Conservation (phyloP, 441 rosid species). For the Adansonia grandidieri region DNA sequence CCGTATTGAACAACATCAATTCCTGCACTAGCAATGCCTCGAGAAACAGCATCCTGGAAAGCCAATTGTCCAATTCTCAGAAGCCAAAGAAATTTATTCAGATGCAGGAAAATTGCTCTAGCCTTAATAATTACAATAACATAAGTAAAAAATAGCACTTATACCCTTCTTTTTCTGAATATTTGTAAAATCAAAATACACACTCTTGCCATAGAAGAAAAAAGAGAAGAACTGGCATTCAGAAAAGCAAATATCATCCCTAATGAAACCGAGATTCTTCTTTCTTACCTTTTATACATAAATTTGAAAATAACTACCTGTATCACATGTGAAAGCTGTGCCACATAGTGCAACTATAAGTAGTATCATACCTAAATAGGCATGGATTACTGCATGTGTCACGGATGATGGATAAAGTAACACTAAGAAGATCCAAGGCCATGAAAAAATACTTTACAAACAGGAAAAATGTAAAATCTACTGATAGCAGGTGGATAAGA, state of each 20-base stretch:
- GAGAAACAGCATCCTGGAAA: conserved; percentile 86
- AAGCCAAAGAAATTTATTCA: conserved; percentile 15
- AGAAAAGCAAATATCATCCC: neutral
- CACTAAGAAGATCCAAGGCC: neutral
- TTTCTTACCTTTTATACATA: neutral
- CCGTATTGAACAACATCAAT: conserved; percentile 87
- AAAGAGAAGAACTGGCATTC: neutral
- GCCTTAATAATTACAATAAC: neutral
- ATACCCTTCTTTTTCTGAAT: neutral
- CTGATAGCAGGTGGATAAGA: neutral
- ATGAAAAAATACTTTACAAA: neutral
- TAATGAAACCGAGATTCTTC: neutral
- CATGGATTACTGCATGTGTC: neutral
- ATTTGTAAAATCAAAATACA: neutral
- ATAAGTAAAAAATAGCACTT: conserved; percentile 6
- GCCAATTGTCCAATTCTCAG: conserved; percentile 34
- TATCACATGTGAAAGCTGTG: neutral
- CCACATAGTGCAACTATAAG: neutral
- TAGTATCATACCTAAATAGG: neutral
- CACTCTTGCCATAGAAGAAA: neutral
- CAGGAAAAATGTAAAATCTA: neutral
- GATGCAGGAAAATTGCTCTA: conserved; percentile 14
- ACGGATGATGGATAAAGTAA: neutral
- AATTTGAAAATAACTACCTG: neutral
- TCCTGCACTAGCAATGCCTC: conserved; percentile 76